Evolutionary conservation across 495 filamentous ascomycete genomes (phyloP), one percentile per base, ranked within the genome.

Genomic region (Hamigera avellanea): DNA sequence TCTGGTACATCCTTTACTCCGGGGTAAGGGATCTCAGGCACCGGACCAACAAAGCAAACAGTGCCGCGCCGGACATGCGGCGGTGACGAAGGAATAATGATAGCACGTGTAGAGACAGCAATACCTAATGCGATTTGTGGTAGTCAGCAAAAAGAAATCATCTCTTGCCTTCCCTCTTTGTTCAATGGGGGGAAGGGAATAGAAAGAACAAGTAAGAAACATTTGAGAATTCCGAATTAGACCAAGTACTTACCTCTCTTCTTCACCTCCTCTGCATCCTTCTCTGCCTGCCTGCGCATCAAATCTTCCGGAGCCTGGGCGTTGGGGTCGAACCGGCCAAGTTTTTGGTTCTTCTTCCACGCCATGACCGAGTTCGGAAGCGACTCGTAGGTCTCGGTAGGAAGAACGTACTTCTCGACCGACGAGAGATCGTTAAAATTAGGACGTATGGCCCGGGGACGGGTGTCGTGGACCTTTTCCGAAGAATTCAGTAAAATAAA

Each of bases 291-390:
- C 39, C 79, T 73, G 37, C 76, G 68, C 46, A 86, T 76, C 15
- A 76, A 42, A 14, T 69, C 58, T 19, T 57, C 57, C 2, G 64
- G 70, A 39, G 64, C 71, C 14, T 82, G 77, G 5, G 87, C 83
- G 46, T 73, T 70, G 2, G 91, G 91, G 53, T 95, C 87, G 60
- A 98, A 98, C 19, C 91, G 86, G 26, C 91, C 91, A 15, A 98
- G 72, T 48, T 93, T 85, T 47, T 94, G 78, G 14, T 76, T 70
- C 59, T 81, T 84, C 66, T 98, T 98, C 84, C 85, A 95, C 8
- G 86, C 83, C 27, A 94, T 70, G 12, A 98, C 91, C 16, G 81
- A 87, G 61, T 93, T 82, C 17, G 76, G 62, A 38, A 84, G 84
- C 37, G 75, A 73, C 49, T 83, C 83, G 64, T 98, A 98, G 38